A percentile compares a stretch with the other conserved stretches of the same genome.
These are phyloP conservation scores for Populus davidiana DNA, from an alignment of 345 rosid species.

Conservation along the genomic window DNA sequence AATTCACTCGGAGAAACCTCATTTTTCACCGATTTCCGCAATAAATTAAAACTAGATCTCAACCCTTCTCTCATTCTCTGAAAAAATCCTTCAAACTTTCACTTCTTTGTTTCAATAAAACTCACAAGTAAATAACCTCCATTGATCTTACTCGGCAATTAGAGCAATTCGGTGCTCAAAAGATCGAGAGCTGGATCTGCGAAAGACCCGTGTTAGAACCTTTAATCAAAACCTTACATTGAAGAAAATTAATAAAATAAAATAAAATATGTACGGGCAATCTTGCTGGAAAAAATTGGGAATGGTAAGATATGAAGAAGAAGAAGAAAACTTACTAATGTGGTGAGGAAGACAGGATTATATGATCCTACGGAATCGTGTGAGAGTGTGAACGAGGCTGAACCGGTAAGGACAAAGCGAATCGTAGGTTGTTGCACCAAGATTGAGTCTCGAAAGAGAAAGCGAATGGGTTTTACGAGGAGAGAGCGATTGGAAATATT, in stretches of 20 bases:
- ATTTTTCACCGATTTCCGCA: constrained; percentile 20
- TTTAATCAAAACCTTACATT: neutral
- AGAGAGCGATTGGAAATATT: neutral
- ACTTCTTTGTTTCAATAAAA: constrained; percentile 1
- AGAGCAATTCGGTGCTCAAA: neutral
- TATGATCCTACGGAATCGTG: constrained; percentile 8
- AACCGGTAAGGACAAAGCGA: constrained; percentile 8
- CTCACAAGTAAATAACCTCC: constrained; percentile 4
- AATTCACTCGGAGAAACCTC: constrained; percentile 19
- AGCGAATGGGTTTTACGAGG: constrained; percentile 1
- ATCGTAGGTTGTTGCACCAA: neutral
- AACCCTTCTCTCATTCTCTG: constrained; percentile 37
- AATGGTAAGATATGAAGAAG: too few species aligned
- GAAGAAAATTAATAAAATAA: neutral
- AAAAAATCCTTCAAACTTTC: constrained; percentile 14
- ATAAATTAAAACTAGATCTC: constrained; percentile 32
- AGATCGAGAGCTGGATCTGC: constrained; percentile 14
- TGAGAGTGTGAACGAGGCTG: neutral
- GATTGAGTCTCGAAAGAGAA: neutral
- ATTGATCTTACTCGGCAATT: constrained; percentile 10
- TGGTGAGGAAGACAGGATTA: constrained; percentile 3
- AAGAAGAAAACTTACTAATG: neutral
- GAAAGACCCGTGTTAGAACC: too few species aligned
- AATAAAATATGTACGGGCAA: neutral
- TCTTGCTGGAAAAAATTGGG: too few species aligned